phyloP scores from a whole-genome alignment of 768 basidiomycete species.

The Podaxis mareebaensis region DNA sequence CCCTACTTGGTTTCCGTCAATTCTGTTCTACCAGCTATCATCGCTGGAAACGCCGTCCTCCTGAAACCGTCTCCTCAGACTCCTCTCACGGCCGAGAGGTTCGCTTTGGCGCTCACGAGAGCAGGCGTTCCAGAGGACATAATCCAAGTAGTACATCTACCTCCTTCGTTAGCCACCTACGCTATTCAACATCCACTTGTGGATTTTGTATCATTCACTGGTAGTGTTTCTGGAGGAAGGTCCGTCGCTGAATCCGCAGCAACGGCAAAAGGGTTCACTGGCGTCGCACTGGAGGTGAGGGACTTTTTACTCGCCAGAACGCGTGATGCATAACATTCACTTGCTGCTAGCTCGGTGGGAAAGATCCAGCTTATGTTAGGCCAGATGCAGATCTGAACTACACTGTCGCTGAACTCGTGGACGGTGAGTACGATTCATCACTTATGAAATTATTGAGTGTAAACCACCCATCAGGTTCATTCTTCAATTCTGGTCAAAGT shows the following conservation, averaged over 20 bases:
- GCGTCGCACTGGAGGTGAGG: conserved; percentile 79
- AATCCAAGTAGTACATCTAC: conserved; percentile 76
- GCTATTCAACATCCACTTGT: conserved; percentile 66
- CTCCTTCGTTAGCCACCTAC: conserved; percentile 57
- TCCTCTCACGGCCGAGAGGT: conserved; percentile 82
- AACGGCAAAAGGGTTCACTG: conserved; percentile 72
- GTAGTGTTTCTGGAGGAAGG: conserved; percentile 74
- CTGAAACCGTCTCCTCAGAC: conserved; percentile 98
- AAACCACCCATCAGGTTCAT: conserved; percentile 57
- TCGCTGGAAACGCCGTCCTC: conserved; percentile 88
- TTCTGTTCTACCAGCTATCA: conserved; percentile 85
- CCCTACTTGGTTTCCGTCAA: conserved; percentile 92
- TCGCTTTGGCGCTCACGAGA: conserved; percentile 62
- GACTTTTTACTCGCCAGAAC: neutral
- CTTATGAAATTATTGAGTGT: neutral
- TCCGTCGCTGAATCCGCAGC: conserved; percentile 73
- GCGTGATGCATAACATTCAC: neutral
- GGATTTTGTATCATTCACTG: conserved; percentile 90
- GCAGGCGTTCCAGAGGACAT: conserved; percentile 81
- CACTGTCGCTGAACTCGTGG: conserved; percentile 83
- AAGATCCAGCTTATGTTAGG: conserved; percentile 96
- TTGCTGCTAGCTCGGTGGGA: conserved; percentile 78
- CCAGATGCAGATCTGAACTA: conserved; percentile 84
- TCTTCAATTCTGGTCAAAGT: conserved; percentile 98
- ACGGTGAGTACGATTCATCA: conserved; percentile 54